A percentile compares a stretch with the other conserved stretches of the same genome.
Evolutionary conservation across 768 basidiomycete species (phyloP).

Genomic region (Suillus alpinus): DNA sequence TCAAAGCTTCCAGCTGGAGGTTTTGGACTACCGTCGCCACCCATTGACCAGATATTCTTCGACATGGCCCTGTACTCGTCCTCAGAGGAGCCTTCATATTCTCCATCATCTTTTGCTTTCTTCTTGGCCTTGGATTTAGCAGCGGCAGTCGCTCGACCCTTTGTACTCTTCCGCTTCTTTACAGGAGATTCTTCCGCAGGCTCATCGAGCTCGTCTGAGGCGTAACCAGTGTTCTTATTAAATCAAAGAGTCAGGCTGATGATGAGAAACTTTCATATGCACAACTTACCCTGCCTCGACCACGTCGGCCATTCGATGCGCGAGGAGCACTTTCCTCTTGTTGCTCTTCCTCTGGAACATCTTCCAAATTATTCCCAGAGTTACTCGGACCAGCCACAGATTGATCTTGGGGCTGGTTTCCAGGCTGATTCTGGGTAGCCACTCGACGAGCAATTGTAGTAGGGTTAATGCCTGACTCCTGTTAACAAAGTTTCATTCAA

Average conservation of each 20-base stretch:
- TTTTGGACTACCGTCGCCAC: constrained; percentile 37
- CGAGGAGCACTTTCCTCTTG: constrained; percentile 8
- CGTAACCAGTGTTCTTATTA: constrained; percentile 42
- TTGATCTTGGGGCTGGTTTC: constrained; percentile 26
- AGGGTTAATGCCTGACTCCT: constrained; percentile 55
- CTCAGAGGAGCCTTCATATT: constrained; percentile 53
- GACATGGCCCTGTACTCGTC: constrained; percentile 69
- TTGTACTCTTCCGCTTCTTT: constrained; percentile 58
- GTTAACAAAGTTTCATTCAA: constrained; percentile 20
- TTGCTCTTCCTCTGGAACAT: constrained; percentile 14
- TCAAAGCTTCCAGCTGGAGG: constrained; percentile 79
- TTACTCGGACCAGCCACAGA: constrained; percentile 48
- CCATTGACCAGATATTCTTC: constrained; percentile 40
- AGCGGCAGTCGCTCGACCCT: constrained; percentile 36
- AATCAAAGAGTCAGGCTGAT: constrained; percentile 1
- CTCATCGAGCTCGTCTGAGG: constrained; percentile 76
- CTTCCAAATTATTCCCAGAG: constrained; percentile 9
- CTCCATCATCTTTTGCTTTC: constrained; percentile 43
- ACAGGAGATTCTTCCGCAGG: constrained; percentile 40
- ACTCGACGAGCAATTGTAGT: constrained; percentile 38
- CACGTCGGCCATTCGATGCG: constrained; percentile 14
- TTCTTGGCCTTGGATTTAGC: constrained; percentile 39
- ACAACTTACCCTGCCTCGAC: constrained; percentile 11
- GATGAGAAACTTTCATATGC: constrained; percentile 11
- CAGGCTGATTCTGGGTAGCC: constrained; percentile 27